These are phyloP conservation scores for Botryobasidium botryosum DNA, from an alignment of 768 basidiomycete species.

Conservation along the genomic window DNA sequence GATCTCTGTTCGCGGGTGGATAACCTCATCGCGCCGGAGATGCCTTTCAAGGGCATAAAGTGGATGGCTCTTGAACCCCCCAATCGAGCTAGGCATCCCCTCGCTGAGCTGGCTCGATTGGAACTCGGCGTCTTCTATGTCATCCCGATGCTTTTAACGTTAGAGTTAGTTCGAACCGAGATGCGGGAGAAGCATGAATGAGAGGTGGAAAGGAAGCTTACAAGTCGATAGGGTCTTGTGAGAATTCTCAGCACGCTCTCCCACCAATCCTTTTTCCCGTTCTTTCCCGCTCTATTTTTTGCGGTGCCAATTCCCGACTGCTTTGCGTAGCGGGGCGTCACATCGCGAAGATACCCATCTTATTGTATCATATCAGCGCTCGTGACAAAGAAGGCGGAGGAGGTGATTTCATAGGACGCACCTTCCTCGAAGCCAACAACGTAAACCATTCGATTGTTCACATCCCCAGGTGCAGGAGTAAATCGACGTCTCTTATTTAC, in stretches of 20 bases:
- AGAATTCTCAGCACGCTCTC: constrained; percentile 43
- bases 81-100: constrained; percentile 81
- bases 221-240: constrained; percentile 66
- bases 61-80: constrained; percentile 93
- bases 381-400: not conserved
- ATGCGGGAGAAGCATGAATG: not conserved
- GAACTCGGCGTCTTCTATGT: constrained; percentile 83
- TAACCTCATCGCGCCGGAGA: constrained; percentile 71
- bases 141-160: constrained; percentile 60
- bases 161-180: not conserved
- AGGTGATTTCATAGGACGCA: constrained; percentile 12
- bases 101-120: constrained; percentile 59
- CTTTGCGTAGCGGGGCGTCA: constrained; percentile 76
- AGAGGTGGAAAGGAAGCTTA: constrained; percentile 23
- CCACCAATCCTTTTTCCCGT: constrained; percentile 76
- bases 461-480: constrained; percentile 40
- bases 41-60: constrained; percentile 80
- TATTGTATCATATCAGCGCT: not conserved
- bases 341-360: constrained; percentile 82
- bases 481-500: constrained; percentile 70
- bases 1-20: constrained; percentile 63
- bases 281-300: constrained; percentile 59
- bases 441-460: constrained; percentile 79
- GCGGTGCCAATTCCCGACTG: constrained; percentile 64
- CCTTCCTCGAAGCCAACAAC: constrained; percentile 84